Conservation (phyloP, 805 yeast species). For the Yamadazyma akitaensis region DNA sequence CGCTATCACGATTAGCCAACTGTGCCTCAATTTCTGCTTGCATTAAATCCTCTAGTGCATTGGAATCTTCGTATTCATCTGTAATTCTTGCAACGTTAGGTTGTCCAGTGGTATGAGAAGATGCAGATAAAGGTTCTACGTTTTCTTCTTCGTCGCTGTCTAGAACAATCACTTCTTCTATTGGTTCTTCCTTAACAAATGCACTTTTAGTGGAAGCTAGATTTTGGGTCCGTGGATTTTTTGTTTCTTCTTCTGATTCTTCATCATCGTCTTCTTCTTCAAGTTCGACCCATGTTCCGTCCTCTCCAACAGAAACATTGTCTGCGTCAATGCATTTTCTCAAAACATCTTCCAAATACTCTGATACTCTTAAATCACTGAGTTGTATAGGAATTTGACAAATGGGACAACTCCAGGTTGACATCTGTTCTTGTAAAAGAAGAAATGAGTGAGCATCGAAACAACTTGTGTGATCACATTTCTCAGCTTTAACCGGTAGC, state of each 20-base stretch:
- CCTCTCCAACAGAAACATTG: conserved; percentile 59
- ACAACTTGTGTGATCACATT: conserved; percentile 82
- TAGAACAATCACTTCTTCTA: conserved; percentile 6
- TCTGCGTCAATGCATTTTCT: conserved; percentile 53
- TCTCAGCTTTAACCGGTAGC: conserved; percentile 65
- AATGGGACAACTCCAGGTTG: conserved; percentile 87
- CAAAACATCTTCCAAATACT: conserved; percentile 65
- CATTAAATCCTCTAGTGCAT: neutral
- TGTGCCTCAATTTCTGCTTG: neutral
- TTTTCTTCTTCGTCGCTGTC: conserved; percentile 7
- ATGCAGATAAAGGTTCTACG: neutral
- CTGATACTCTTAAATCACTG: conserved; percentile 67
- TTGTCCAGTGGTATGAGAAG: too few species aligned
- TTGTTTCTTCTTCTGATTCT: neutral
- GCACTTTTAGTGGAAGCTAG: neutral
- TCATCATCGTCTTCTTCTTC: conserved; percentile 1
- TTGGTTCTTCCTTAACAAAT: neutral
- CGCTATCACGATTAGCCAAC: neutral
- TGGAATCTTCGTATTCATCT: neutral
- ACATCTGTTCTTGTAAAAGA: conserved; percentile 70
- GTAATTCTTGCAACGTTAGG: too few species aligned
- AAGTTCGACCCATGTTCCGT: conserved; percentile 63
- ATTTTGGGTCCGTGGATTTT: neutral
- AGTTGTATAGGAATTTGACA: conserved; percentile 56
- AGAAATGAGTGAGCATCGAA: conserved; percentile 78